Conservation (phyloP, 2,329 filamentous ascomycete genomes). For the Sporothrix inflata region DNA sequence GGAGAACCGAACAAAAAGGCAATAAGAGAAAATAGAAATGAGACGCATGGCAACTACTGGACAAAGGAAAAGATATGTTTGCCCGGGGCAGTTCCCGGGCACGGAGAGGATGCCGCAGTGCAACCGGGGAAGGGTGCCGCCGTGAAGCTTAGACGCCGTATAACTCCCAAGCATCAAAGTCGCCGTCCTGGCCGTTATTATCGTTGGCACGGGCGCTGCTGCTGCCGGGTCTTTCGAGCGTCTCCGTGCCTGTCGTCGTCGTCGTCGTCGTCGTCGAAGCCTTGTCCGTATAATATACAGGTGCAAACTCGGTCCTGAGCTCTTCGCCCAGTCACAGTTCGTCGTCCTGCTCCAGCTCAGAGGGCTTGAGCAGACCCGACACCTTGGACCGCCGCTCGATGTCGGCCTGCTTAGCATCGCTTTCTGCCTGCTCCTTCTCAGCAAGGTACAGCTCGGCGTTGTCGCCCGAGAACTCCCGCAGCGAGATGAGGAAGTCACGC, state of each 20-base stretch:
- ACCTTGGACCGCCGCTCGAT: conserved; percentile 93
- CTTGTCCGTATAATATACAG: conserved; percentile 38
- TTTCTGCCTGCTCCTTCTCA: conserved; percentile 90
- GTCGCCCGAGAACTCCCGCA: conserved; percentile 96
- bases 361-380: conserved; percentile 92
- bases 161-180: conserved; percentile 33
- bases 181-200: not conserved
- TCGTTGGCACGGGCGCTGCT: not conserved
- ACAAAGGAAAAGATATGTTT: not conserved
- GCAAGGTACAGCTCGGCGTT: conserved; percentile 92
- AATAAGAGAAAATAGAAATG: not conserved
- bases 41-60: not conserved
- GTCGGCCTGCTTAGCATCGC: conserved; percentile 83
- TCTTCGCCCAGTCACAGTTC: conserved; percentile 83
- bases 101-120: not conserved
- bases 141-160: conserved; percentile 28
- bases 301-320: conserved; percentile 63
- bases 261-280: conserved; percentile 10
- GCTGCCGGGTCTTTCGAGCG: not conserved
- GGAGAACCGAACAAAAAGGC: not conserved
- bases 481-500: conserved; percentile 93
- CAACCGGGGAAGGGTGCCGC: not conserved
- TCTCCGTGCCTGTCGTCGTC: not conserved
- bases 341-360: conserved; percentile 89
- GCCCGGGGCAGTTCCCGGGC: not conserved